Percentiles rank a stretch among this genome's conserved stretches.
Conservation (phyloP, 1,284 basidiomycete genomes). For the Melanopsichium pennsylvanicum region DNA sequence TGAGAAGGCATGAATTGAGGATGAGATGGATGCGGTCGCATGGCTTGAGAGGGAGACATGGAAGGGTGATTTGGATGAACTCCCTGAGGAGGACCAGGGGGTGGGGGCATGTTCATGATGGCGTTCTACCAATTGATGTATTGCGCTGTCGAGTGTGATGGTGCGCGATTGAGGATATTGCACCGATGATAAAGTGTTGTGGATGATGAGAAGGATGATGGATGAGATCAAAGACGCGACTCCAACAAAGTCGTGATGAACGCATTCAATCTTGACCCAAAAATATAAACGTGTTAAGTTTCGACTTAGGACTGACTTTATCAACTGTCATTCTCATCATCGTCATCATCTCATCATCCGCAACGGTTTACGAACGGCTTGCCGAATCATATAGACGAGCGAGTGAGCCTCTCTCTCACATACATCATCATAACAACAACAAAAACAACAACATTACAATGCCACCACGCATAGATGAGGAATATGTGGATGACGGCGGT, state of each 20-base stretch:
- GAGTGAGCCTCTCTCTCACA: not conserved
- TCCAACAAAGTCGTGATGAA: not conserved
- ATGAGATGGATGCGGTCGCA: slow-evolving; percentile 31
- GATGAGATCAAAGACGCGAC: slow-evolving; percentile 19
- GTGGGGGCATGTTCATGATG: slow-evolving; percentile 46
- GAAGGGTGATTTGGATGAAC: slow-evolving; percentile 27
- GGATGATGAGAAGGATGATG: not conserved
- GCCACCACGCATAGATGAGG: slow-evolving; percentile 43
- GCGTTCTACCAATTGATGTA: too few relatives aligned
- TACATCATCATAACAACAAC: not conserved
- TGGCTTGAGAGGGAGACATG: slow-evolving; percentile 33
- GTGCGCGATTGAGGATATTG: too few relatives aligned
- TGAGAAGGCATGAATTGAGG: slow-evolving; percentile 31
- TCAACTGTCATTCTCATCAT: too few relatives aligned
- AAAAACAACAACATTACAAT: too few relatives aligned
- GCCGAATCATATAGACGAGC: too few relatives aligned
- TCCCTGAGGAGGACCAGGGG: slow-evolving; percentile 32
- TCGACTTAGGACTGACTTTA: not conserved
- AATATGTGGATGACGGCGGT: slow-evolving; percentile 42
- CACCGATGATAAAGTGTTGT: not conserved
- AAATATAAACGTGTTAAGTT: slow-evolving; percentile 9
- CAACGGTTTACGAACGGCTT: too few relatives aligned
- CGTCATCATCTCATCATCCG: too few relatives aligned
- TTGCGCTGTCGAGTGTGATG: not conserved
- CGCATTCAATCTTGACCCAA: too few relatives aligned